Evolutionary conservation across 257 asterid genomes (phyloP), one percentile per base, ranked within the genome.

Genomic region (Nicotiana otophora): DNA sequence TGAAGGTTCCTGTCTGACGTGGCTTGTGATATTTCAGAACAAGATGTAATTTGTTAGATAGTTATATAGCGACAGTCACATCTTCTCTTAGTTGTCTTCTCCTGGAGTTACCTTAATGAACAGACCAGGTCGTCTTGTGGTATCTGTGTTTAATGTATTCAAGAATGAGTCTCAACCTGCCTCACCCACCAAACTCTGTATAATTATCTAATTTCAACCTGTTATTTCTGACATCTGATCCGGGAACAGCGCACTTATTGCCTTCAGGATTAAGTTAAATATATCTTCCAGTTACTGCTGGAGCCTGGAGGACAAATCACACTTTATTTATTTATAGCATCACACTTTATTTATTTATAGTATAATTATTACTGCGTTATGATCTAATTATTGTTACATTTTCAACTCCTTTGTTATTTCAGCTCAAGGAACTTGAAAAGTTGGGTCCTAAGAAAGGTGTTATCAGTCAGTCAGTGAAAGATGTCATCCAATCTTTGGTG

Each of bases 391-490:
- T 20, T 48, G 26, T 14, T 48, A 26, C 62, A 14, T 48, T 74
- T 74, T 14, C 62, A 74, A 74, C 54, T 74, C 42, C 10, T 48
- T 51, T 74, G 80, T 14, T 42, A 58, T 70, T 76, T 86, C 86
- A 96, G 98, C 97, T 96, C 81, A 96, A 94, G 91, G 98, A 96
- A 69, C 97, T 96, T 82, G 99, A 94, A 92, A 96, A 93, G 89
- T 82, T 57, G 76, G 99, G 99, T 11, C 99, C 99, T 14, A 96
- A 94, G 87, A 96, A 91, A 85, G 99, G 99, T 0, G 98, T 96
- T 19, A 96, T 96, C 72, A 82, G 89, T 77, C 99, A 96, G 90
- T 92, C 99, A 20, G 99, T 96, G 39, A 96, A 96, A 91, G 99
- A 96, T 81, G 98, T 96, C 33, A 79, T 93, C 87, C 98, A 96